Conservation (phyloP, 352 stramenopile species). For the Globisporangium camurandrum region DNA sequence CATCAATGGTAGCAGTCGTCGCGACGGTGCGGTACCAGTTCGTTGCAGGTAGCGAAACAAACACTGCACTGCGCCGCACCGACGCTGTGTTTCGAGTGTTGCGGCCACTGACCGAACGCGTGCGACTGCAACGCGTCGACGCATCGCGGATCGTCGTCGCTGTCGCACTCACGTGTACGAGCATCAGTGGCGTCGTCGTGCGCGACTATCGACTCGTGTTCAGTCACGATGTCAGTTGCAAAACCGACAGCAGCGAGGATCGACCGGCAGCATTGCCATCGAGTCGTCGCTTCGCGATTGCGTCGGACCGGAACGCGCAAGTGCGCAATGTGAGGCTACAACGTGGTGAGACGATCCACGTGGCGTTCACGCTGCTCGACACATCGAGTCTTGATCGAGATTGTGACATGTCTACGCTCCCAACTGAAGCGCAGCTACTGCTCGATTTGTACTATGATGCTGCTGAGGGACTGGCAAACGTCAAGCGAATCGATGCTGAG, state of each 20-base stretch:
- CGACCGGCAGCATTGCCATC: neutral
- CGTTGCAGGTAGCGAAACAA: slow-evolving; percentile 8
- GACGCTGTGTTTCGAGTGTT: slow-evolving; percentile 26
- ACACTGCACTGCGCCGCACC: slow-evolving; percentile 16
- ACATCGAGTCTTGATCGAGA: no score
- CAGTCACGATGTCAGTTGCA: neutral
- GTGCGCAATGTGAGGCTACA: slow-evolving; percentile 21
- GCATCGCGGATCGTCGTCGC: slow-evolving; percentile 20
- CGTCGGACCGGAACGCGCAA: slow-evolving; percentile 30
- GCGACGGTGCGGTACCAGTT: slow-evolving; percentile 24
- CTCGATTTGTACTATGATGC: no score
- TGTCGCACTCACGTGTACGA: slow-evolving; percentile 33
- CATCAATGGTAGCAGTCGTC: slow-evolving; percentile 7
- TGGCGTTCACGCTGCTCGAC: slow-evolving; percentile 26
- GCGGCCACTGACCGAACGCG: slow-evolving; percentile 20
- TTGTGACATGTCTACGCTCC: no score
- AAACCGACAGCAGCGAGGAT: neutral
- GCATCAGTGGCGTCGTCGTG: slow-evolving; percentile 17
- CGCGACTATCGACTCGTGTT: slow-evolving; percentile 25
- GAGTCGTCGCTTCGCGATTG: slow-evolving; percentile 6
- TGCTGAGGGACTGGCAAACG: no score
- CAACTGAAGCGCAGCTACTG: slow-evolving; percentile 2
- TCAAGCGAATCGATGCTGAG: no score
- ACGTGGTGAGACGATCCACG: slow-evolving; percentile 24
- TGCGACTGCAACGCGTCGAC: slow-evolving; percentile 33